phyloP scores from a whole-genome alignment of 2,329 filamentous ascomycete genomes.

The Aspergillus pseudonomiae region DNA sequence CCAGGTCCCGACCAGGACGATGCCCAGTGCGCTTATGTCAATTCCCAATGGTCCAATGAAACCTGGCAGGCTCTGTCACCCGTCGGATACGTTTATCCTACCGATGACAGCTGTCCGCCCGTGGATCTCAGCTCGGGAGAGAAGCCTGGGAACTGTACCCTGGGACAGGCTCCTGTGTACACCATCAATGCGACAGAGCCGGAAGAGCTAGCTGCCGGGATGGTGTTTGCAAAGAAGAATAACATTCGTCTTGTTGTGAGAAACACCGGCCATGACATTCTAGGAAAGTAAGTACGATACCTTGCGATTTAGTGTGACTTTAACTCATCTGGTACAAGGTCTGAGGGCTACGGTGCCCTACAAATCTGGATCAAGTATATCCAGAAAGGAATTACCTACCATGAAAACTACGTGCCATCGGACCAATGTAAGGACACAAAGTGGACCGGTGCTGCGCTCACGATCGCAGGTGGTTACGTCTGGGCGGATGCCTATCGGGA shows the following conservation, averaged over 20 bases:
- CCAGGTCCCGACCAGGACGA: conserved; percentile 29
- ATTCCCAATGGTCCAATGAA: conserved; percentile 28
- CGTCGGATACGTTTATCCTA: conserved; percentile 32
- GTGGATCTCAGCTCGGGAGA: conserved; percentile 27
- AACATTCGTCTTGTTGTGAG: conserved; percentile 55
- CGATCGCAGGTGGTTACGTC: conserved; percentile 30
- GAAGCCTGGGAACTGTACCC: conserved; percentile 24
- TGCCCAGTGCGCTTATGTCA: conserved; percentile 27
- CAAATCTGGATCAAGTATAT: conserved; percentile 36
- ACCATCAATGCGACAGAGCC: conserved; percentile 32
- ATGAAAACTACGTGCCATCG: conserved; percentile 28
- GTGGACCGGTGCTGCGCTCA: conserved; percentile 37
- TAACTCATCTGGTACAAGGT: conserved; percentile 17
- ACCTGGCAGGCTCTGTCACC: conserved; percentile 31
- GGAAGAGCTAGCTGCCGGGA: conserved; percentile 26
- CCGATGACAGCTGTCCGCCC: conserved; percentile 29
- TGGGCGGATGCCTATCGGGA: conserved; percentile 31
- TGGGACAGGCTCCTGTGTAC: conserved; percentile 32
- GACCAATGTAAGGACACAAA: conserved; percentile 36
- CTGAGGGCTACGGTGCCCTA: conserved; percentile 33
- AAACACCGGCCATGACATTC: conserved; percentile 45
- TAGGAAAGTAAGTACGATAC: conserved; percentile 12
- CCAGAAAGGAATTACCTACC: conserved; percentile 31
- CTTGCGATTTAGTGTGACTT: not conserved
- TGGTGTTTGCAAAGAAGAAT: conserved; percentile 49